Evolutionary conservation across 2,329 filamentous ascomycete species (phyloP).

Genomic region (Colletotrichum gigasporum): DNA sequence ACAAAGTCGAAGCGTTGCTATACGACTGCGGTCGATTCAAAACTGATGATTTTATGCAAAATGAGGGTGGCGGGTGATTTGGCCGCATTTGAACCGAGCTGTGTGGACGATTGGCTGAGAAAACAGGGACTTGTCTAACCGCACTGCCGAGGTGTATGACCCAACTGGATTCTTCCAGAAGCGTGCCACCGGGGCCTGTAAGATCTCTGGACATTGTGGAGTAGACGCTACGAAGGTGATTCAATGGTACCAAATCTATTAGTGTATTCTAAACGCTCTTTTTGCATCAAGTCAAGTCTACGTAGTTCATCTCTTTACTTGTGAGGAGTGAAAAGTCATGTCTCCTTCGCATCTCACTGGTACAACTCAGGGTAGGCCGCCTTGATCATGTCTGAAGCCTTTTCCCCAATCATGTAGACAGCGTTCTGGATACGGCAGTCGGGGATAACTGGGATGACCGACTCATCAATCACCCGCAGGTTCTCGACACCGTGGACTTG

Average conservation of each 20-base stretch:
- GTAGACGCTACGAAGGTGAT: too few species aligned
- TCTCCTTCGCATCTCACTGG: too few species aligned
- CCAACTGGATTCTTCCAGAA: slow-evolving; percentile 44
- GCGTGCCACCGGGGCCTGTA: slow-evolving; percentile 40
- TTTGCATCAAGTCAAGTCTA: too few species aligned
- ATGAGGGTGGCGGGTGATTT: too few species aligned
- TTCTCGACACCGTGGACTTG: slow-evolving; percentile 63
- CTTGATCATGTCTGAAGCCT: slow-evolving; percentile 40
- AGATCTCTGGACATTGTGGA: too few species aligned
- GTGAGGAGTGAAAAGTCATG: too few species aligned
- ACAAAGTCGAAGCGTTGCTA: too few species aligned
- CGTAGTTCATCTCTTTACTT: too few species aligned
- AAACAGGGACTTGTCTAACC: slow-evolving; percentile 32
- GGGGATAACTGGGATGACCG: slow-evolving; percentile 63
- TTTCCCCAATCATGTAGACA: slow-evolving; percentile 70
- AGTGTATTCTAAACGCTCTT: neutral
- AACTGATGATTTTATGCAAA: too few species aligned
- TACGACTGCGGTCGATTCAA: too few species aligned
- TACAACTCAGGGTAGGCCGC: slow-evolving; percentile 29
- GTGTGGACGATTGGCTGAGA: slow-evolving; percentile 41
- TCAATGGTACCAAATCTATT: too few species aligned
- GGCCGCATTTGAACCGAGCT: too few species aligned
- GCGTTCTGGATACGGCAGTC: slow-evolving; percentile 68
- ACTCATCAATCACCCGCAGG: slow-evolving; percentile 65
- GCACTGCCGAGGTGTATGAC: slow-evolving; percentile 39